phyloP scores from a whole-genome alignment of 78 protist genomes.

The Planoprotostelium fungivorum region DNA sequence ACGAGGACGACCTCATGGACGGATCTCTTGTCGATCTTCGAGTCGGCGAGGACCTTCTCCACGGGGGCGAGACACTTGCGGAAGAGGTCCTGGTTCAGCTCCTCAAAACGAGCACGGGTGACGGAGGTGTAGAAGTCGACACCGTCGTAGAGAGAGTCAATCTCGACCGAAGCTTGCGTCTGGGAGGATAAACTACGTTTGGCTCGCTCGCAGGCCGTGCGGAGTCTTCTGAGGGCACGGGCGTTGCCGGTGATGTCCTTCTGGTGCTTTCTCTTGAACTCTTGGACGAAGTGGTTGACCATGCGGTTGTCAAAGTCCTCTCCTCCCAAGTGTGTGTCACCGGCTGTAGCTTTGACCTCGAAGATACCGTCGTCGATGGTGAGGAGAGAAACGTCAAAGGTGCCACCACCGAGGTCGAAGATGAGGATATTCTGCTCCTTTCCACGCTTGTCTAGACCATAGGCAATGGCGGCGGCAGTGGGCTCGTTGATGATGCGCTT shows the following conservation, averaged over 20 bases:
- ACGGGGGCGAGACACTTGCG: slow-evolving; percentile 87
- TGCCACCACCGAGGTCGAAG: too few relatives aligned
- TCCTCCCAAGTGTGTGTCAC: slow-evolving; percentile 94
- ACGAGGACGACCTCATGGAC: slow-evolving; percentile 94
- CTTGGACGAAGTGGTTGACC: slow-evolving; percentile 74
- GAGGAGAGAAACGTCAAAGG: too few relatives aligned
- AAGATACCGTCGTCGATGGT: too few relatives aligned
- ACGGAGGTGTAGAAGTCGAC: slow-evolving; percentile 89
- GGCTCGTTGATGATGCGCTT: too few relatives aligned
- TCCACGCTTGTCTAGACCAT: too few relatives aligned
- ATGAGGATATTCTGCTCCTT: too few relatives aligned
- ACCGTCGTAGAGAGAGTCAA: slow-evolving; percentile 94
- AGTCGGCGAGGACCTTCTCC: slow-evolving; percentile 83
- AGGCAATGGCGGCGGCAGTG: too few relatives aligned
- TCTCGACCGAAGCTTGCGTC: slow-evolving; percentile 89
- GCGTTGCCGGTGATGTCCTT: slow-evolving; percentile 62
- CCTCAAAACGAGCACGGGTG: slow-evolving; percentile 98
- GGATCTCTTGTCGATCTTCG: slow-evolving; percentile 73
- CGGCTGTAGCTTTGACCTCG: too few relatives aligned
- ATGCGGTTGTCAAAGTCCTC: slow-evolving; percentile 89
- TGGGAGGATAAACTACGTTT: slow-evolving; percentile 84
- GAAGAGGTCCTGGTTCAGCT: slow-evolving; percentile 91
- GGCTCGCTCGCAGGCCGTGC: slow-evolving; percentile 96
- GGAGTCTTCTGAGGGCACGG: slow-evolving; percentile 86
- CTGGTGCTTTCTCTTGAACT: slow-evolving; percentile 86